A percentile compares a stretch with the other conserved stretches of the same genome.
phyloP scores from a whole-genome alignment of 192 early-diverging fungal species.

The Neocallimastix lanati region DNA sequence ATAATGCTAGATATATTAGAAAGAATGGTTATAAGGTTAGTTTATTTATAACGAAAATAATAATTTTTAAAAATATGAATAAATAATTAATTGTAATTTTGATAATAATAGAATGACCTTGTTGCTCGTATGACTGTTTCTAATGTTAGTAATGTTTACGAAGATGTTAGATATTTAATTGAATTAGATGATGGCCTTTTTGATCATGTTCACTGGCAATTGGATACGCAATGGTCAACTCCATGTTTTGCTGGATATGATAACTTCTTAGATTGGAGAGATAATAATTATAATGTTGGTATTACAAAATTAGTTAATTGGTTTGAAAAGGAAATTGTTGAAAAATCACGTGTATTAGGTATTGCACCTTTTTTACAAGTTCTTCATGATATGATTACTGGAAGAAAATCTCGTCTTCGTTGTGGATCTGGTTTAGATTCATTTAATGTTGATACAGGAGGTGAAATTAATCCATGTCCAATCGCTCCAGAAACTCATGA shows the following conservation, averaged over 20 bases:
- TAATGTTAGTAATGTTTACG: not conserved
- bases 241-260: not conserved
- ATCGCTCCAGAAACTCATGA: not conserved
- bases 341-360: not conserved
- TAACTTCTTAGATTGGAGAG: not conserved
- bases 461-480: not conserved
- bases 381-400: not conserved
- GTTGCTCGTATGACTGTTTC: not conserved
- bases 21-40: not conserved
- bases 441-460: not conserved
- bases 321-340: not conserved
- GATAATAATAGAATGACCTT: not conserved
- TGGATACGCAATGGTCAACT: not conserved
- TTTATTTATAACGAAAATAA: too few species aligned
- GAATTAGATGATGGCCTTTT: not conserved
- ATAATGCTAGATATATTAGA: not conserved
- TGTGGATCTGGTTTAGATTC: not conserved
- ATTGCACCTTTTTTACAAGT: not conserved
- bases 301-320: not conserved
- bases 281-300: not conserved
- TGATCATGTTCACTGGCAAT: not conserved
- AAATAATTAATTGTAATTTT: too few species aligned
- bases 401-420: not conserved
- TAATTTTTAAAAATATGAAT: too few species aligned
- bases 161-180: not conserved